A percentile compares a stretch with the other conserved stretches of the same genome.
These are phyloP conservation scores for Acrodontium crateriforme DNA, from an alignment of 2,329 filamentous ascomycete genomes.

Conservation along the genomic window DNA sequence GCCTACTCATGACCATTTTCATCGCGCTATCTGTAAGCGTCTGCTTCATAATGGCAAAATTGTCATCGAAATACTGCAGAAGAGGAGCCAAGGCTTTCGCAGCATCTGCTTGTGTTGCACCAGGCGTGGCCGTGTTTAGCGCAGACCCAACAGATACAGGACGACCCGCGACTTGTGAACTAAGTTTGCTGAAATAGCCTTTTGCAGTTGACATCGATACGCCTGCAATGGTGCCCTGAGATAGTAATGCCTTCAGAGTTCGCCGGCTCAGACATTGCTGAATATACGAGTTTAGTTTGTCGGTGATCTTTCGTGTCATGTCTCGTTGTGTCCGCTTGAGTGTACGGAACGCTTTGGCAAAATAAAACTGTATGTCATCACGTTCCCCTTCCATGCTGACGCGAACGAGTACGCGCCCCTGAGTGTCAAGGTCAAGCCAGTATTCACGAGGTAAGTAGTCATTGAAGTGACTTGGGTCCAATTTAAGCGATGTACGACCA, in stretches of 20 bases:
- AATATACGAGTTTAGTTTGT: constrained; percentile 95
- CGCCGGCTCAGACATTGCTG: constrained; percentile 74
- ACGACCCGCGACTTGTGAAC: constrained; percentile 24
- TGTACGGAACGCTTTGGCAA: constrained; percentile 90
- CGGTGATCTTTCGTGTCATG: constrained; percentile 95
- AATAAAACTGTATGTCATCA: constrained; percentile 97
- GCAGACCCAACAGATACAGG: constrained; percentile 12
- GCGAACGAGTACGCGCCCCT: constrained; percentile 74
- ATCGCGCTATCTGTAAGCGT: constrained; percentile 92
- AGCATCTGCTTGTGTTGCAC: constrained; percentile 52
- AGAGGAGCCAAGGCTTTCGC: constrained; percentile 71
- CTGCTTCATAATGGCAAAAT: constrained; percentile 97
- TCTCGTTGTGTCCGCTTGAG: constrained; percentile 92
- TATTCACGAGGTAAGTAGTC: constrained; percentile 94
- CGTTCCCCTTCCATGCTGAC: constrained; percentile 98
- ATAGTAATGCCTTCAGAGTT: constrained; percentile 61
- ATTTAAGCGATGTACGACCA: constrained; percentile 86
- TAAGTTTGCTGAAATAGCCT: constrained; percentile 41
- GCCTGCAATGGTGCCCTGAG: constrained; percentile 51
- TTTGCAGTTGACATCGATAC: constrained; percentile 49
- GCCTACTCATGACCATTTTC: constrained; percentile 91
- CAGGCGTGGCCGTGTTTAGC: background rate
- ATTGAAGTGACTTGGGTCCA: constrained; percentile 95
- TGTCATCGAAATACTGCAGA: constrained; percentile 93
- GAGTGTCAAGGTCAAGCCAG: constrained; percentile 93